A percentile compares a stretch with the other conserved stretches of the same genome.
phyloP scores from a whole-genome alignment of 2,329 filamentous ascomycete genomes.

The Hypomyces rosellus region DNA sequence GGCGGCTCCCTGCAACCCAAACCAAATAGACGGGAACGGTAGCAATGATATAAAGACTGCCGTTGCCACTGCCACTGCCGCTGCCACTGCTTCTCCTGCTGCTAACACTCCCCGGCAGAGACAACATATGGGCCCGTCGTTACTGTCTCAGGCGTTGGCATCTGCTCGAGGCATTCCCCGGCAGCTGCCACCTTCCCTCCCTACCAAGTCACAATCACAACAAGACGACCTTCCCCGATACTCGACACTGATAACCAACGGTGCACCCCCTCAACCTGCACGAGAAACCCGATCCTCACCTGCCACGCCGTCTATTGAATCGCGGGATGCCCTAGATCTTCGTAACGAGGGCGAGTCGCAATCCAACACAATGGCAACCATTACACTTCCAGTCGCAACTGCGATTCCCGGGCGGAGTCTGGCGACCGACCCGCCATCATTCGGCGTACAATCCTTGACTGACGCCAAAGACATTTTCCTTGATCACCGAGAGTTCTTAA shows the following conservation, averaged over 20 bases:
- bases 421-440: constrained; percentile 27
- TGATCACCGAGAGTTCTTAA: constrained; percentile 28
- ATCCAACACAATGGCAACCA: constrained; percentile 26
- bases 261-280: neutral
- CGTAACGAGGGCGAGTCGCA: constrained; percentile 23
- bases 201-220: neutral
- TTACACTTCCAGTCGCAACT: constrained; percentile 25
- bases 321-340: constrained; percentile 29
- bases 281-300: constrained; percentile 2
- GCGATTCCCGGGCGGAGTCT: constrained; percentile 22
- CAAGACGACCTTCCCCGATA: neutral
- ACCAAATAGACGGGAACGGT: neutral
- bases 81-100: constrained; percentile 7
- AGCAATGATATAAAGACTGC: constrained; percentile 37
- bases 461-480: constrained; percentile 32
- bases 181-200: constrained; percentile 13
- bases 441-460: constrained; percentile 24
- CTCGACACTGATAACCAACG: neutral
- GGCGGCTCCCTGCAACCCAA: constrained; percentile 1
- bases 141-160: constrained; percentile 53
- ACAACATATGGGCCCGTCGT: constrained; percentile 45
- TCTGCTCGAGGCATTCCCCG: constrained; percentile 48
- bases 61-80: constrained; percentile 26
- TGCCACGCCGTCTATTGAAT: constrained; percentile 2
- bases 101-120: constrained; percentile 26